Percentiles rank a stretch among this genome's conserved stretches.
phyloP scores from a whole-genome alignment of 441 rosid species.

The Populus hybrid region DNA sequence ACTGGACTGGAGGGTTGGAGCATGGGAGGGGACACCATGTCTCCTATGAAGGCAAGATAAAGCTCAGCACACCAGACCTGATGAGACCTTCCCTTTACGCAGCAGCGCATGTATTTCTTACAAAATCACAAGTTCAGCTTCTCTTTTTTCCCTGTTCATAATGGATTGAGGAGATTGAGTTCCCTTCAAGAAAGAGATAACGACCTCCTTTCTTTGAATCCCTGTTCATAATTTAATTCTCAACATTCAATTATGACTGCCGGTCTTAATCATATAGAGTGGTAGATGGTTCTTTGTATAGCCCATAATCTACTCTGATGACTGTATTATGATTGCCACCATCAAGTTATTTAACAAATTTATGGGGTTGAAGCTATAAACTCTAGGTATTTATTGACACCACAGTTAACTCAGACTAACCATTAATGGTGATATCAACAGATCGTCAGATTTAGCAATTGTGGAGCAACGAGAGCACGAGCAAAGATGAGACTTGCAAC shows the following conservation, averaged over 20 bases:
- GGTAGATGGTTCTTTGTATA: too few relatives aligned
- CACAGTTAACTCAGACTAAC: background rate
- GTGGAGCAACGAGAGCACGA: background rate
- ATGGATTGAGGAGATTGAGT: background rate
- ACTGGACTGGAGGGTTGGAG: too few relatives aligned
- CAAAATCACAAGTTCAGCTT: background rate
- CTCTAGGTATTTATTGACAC: background rate
- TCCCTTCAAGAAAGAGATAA: background rate
- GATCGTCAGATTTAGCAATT: background rate
- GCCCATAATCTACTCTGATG: too few relatives aligned
- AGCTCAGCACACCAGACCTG: too few relatives aligned
- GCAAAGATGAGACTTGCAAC: background rate
- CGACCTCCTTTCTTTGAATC: background rate
- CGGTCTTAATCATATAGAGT: too few relatives aligned
- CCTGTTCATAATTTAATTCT: background rate
- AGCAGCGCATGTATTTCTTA: background rate
- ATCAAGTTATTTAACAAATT: too few relatives aligned
- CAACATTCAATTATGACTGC: too few relatives aligned
- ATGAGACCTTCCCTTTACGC: background rate
- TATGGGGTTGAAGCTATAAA: background rate
- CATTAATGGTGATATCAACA: background rate
- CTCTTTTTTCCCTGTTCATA: background rate
- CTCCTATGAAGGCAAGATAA: too few relatives aligned
- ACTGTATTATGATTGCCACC: too few relatives aligned
- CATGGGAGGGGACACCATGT: too few relatives aligned